phyloP scores from a whole-genome alignment of 1,139 yeast species.

The Pichia sp. region DNA sequence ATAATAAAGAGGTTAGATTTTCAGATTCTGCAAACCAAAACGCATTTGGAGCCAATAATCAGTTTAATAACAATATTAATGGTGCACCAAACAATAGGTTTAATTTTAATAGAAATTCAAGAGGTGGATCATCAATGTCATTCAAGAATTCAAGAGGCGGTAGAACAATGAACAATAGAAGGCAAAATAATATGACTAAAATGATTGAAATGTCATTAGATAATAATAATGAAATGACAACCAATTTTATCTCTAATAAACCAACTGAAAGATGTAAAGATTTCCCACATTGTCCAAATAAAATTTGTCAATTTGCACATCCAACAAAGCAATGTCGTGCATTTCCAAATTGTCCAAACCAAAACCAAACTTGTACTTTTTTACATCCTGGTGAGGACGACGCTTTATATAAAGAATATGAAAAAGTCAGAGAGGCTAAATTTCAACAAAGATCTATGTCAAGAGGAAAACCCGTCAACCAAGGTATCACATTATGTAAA shows the following conservation, averaged over 20 bases:
- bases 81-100: conserved; percentile 2
- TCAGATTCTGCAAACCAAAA: conserved; percentile 4
- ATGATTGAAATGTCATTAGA: conserved; percentile 33
- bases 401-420: conserved; percentile 59
- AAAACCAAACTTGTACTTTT: conserved; percentile 75
- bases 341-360: conserved; percentile 74
- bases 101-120: conserved; percentile 7
- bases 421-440: conserved; percentile 44
- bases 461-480: conserved; percentile 18
- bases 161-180: conserved; percentile 4
- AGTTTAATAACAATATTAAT: background rate
- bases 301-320: conserved; percentile 67
- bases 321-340: conserved; percentile 71
- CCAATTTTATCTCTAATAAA: conserved; percentile 31
- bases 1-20: conserved; percentile 11
- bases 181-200: conserved; percentile 10
- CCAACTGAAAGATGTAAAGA: conserved; percentile 63
- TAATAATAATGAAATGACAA: conserved; percentile 18
- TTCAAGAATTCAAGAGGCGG: conserved; percentile 11
- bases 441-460: conserved; percentile 25
- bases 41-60: conserved; percentile 1
- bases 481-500: conserved; percentile 59
- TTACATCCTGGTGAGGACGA: conserved; percentile 83
- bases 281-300: conserved; percentile 70
- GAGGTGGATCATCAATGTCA: background rate